Evolutionary conservation across 371 early-diverging fungal genomes (phyloP).

Genomic region (Rhizopus arrhizus): DNA sequence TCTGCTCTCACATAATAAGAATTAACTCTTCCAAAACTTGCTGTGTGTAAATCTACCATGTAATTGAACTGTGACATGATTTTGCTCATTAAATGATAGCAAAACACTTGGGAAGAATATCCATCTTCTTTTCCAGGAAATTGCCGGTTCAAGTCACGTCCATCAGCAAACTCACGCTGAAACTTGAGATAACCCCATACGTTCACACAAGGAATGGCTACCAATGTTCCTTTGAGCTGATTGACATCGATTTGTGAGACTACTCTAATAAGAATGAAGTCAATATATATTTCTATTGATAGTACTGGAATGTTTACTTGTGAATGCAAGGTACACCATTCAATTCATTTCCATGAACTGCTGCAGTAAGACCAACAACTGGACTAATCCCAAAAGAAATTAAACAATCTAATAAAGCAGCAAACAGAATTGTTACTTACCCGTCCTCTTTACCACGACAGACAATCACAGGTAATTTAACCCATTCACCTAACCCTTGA

Average conservation of each 20-base stretch:
- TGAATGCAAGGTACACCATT: constrained; percentile 92
- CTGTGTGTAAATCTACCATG: constrained; percentile 87
- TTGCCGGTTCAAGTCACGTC: constrained; percentile 82
- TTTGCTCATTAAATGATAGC: constrained; percentile 77
- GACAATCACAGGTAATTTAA: constrained; percentile 66
- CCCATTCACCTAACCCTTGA: constrained; percentile 68
- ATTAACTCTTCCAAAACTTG: constrained; percentile 84
- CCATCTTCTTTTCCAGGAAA: constrained; percentile 82
- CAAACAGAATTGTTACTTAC: constrained; percentile 23
- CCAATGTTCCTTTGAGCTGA: constrained; percentile 78
- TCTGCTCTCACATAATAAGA: constrained; percentile 87
- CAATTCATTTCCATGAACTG: constrained; percentile 89
- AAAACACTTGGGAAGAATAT: constrained; percentile 81
- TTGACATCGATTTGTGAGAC: constrained; percentile 74
- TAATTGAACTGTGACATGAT: constrained; percentile 80
- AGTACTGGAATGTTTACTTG: constrained; percentile 36
- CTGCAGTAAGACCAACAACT: constrained; percentile 61
- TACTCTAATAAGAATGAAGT: constrained; percentile 36
- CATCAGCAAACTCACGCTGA: constrained; percentile 80
- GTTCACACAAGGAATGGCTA: constrained; percentile 88
- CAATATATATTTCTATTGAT: background rate
- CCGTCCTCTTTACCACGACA: constrained; percentile 64
- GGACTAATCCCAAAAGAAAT: constrained; percentile 18
- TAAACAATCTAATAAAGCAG: background rate
- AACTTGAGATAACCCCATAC: constrained; percentile 81